Conservation (phyloP, 73 alveolate species). For the Paramecium primaurelia region DNA sequence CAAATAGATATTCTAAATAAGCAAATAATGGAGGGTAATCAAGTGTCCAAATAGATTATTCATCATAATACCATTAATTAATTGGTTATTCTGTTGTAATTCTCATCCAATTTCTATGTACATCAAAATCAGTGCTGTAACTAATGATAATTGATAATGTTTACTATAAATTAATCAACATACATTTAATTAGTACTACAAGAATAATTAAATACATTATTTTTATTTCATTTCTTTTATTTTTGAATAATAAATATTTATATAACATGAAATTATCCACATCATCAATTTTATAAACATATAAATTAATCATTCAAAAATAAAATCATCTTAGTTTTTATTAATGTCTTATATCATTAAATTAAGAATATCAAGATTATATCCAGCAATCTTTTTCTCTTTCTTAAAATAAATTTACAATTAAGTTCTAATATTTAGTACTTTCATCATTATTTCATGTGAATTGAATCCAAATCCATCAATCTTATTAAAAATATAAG, state of each 20-base stretch:
- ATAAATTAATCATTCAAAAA: not conserved
- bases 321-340: conserved; percentile 16
- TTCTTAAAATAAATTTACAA: not conserved
- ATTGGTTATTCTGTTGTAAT: conserved; percentile 80
- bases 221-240: not conserved
- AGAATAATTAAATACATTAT: not conserved
- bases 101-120: conserved; percentile 93
- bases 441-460: conserved; percentile 9
- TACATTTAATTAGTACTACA: not conserved
- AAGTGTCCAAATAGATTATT: conserved; percentile 81
- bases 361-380: conserved; percentile 4
- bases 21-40: conserved; percentile 95
- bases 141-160: not conserved
- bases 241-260: not conserved
- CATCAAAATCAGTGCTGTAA: conserved; percentile 93
- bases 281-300: not conserved
- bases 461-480: conserved; percentile 50
- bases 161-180: conserved; percentile 25
- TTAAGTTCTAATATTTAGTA: not conserved
- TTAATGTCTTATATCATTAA: not conserved
- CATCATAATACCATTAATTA: conserved; percentile 86
- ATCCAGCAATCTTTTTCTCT: not conserved
- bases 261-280: not conserved
- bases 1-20: conserved; percentile 80
- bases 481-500: not conserved